A percentile compares a stretch with the other conserved stretches of the same genome.
Evolutionary conservation across 108 stramenopile species (phyloP).

Genomic region (Nannochloropsis granulata): DNA sequence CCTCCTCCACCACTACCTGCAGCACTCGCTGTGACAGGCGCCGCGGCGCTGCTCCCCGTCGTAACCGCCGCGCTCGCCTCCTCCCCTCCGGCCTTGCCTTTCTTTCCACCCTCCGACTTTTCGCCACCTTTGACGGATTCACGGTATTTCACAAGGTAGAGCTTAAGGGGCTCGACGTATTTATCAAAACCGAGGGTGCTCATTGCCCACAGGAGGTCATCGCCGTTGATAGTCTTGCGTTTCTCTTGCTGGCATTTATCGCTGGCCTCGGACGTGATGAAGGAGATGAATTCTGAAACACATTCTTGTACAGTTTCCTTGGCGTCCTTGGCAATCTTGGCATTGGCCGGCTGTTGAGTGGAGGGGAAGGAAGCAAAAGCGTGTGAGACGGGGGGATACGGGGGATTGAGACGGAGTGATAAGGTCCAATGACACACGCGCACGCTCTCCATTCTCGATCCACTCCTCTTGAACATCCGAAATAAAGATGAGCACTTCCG

Average conservation of each 20-base stretch:
- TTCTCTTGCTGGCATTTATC: constrained; percentile 97
- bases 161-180: constrained; percentile 93
- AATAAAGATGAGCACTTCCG: neutral
- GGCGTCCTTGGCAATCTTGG: constrained; percentile 98
- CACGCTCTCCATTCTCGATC: too few relatives aligned
- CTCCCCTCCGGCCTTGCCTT: neutral
- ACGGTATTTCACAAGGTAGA: constrained; percentile 89
- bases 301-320: constrained; percentile 98
- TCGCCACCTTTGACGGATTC: constrained; percentile 34
- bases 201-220: constrained; percentile 98
- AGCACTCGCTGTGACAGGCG: neutral
- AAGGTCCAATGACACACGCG: neutral
- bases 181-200: constrained; percentile 95
- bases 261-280: constrained; percentile 93
- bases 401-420: neutral
- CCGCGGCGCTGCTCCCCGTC: neutral
- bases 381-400: neutral
- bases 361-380: neutral
- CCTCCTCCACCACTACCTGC: neutral
- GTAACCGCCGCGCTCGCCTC: neutral
- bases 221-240: constrained; percentile 98
- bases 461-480: too few relatives aligned
- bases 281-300: constrained; percentile 97
- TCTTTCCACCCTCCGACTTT: neutral
- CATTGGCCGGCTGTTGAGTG: constrained; percentile 59